phyloP scores from a whole-genome alignment of 805 yeast species.

The Pichia eremophila region DNA sequence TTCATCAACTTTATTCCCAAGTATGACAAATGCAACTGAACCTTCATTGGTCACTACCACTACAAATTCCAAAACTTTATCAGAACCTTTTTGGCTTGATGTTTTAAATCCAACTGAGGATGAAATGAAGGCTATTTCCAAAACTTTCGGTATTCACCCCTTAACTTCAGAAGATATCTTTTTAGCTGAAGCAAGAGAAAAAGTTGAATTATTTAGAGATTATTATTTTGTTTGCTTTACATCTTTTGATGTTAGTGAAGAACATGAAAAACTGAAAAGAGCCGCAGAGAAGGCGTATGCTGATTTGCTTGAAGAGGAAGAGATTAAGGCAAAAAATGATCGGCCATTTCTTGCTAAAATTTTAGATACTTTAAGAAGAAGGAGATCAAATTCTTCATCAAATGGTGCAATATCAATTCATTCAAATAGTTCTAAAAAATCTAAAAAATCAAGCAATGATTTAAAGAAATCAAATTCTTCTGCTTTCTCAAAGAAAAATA shows the following conservation, averaged over 20 bases:
- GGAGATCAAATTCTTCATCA: background rate
- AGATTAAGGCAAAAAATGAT: constrained; percentile 11
- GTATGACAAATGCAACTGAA: background rate
- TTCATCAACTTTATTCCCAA: background rate
- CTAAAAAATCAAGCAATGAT: constrained; percentile 1
- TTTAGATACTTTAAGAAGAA: background rate
- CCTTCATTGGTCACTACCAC: background rate
- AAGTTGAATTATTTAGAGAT: constrained; percentile 84
- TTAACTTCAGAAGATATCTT: constrained; percentile 92
- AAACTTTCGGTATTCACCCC: constrained; percentile 92
- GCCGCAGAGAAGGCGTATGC: constrained; percentile 18
- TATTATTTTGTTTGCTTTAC: constrained; percentile 90
- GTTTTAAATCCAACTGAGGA: constrained; percentile 90
- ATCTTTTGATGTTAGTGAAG: constrained; percentile 72
- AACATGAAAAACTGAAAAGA: constrained; percentile 36
- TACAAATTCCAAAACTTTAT: constrained; percentile 1
- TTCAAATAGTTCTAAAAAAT: constrained; percentile 3
- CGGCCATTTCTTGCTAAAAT: constrained; percentile 10
- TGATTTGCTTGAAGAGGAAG: constrained; percentile 13
- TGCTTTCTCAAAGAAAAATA: constrained; percentile 12
- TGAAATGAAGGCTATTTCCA: constrained; percentile 86
- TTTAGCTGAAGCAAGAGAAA: constrained; percentile 88
- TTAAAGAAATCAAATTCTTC: constrained; percentile 9
- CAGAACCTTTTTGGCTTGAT: constrained; percentile 82
- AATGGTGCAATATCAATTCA: background rate